phyloP scores from a whole-genome alignment of 2,329 filamentous ascomycete genomes.

The Elsinoe ampelina region DNA sequence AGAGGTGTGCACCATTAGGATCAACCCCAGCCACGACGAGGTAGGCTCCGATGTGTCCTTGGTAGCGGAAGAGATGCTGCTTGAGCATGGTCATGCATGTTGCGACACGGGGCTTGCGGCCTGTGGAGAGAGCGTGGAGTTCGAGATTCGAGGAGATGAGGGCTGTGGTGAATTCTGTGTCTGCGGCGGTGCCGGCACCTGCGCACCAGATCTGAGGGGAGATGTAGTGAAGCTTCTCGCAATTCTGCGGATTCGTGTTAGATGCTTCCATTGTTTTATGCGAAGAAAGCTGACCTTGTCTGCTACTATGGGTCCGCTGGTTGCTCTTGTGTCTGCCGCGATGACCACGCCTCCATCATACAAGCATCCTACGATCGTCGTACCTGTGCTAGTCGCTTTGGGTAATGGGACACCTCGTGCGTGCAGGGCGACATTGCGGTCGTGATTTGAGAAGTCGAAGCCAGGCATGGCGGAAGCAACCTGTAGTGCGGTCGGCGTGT shows the following conservation, averaged over 20 bases:
- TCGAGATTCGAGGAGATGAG: constrained; percentile 98
- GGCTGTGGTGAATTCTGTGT: constrained; percentile 97
- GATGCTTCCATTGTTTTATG: neutral
- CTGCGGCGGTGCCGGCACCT: constrained; percentile 91
- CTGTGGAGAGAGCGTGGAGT: constrained; percentile 90
- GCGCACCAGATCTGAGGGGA: constrained; percentile 98
- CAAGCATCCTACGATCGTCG: constrained; percentile 95
- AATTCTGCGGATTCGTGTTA: constrained; percentile 52
- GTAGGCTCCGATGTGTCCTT: constrained; percentile 96
- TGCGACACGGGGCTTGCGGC: constrained; percentile 91
- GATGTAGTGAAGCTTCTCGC: constrained; percentile 99
- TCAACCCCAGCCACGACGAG: constrained; percentile 95
- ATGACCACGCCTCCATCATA: constrained; percentile 97
- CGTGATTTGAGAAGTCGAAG: constrained; percentile 99
- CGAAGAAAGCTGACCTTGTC: constrained; percentile 59
- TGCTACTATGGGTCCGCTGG: constrained; percentile 93
- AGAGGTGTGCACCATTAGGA: constrained; percentile 87
- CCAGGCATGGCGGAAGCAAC: constrained; percentile 59
- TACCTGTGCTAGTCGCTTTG: constrained; percentile 97
- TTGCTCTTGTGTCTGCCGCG: constrained; percentile 95
- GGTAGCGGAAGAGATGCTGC: constrained; percentile 97
- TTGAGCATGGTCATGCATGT: constrained; percentile 99
- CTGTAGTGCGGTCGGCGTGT: neutral
- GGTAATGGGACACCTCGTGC: constrained; percentile 87
- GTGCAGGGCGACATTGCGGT: constrained; percentile 94